Evolutionary conservation across 768 basidiomycete genomes (phyloP).

Genomic region (Wakefieldia striispora): DNA sequence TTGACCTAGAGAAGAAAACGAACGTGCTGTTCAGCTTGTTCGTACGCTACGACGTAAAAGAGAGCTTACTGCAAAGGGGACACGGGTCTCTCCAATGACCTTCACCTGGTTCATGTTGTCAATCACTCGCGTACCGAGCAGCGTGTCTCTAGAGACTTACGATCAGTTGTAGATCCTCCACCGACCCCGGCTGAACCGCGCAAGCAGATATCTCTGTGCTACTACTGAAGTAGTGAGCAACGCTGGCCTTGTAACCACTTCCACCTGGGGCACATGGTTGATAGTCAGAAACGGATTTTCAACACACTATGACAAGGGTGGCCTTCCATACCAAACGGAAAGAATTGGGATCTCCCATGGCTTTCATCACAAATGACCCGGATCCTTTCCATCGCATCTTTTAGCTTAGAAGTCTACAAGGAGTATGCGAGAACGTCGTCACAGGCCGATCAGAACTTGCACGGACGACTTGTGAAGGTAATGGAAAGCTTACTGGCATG

Average conservation of each 20-base stretch:
- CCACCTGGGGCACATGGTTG: slow-evolving; percentile 5
- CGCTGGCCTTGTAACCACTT: slow-evolving; percentile 12
- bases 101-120: slow-evolving; percentile 3
- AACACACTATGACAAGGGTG: background rate
- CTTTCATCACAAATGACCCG: slow-evolving; percentile 1
- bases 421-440: background rate
- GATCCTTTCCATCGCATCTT: slow-evolving; percentile 2
- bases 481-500: background rate
- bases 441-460: background rate
- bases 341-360: slow-evolving; percentile 6
- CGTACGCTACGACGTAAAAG: background rate
- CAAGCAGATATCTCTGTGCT: slow-evolving; percentile 6
- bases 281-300: background rate
- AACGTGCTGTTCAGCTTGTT: background rate
- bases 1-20: slow-evolving; percentile 25
- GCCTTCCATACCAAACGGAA: slow-evolving; percentile 3
- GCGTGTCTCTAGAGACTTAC: background rate
- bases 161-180: slow-evolving; percentile 4
- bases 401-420: background rate
- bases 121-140: too few species aligned
- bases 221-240: slow-evolving; percentile 14
- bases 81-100: slow-evolving; percentile 2
- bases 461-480: background rate
- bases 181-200: slow-evolving; percentile 16
- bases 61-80: slow-evolving; percentile 12